phyloP scores from a whole-genome alignment of 768 basidiomycete species.

The Amanita rimosa region DNA sequence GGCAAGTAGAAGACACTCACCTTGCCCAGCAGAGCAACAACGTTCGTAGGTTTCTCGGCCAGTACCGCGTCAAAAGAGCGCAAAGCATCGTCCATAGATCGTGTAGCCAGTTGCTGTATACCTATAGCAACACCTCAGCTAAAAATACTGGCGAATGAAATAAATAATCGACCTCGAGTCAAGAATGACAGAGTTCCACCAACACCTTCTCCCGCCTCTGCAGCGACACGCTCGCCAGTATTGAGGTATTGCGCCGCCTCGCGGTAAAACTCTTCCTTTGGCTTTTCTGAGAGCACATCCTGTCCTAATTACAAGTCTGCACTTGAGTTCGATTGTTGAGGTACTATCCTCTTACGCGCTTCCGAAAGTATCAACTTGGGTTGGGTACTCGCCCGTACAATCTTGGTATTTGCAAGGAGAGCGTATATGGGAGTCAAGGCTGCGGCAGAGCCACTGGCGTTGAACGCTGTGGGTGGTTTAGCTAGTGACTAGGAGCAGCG shows the following conservation, averaged over 20 bases:
- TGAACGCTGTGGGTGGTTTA: constrained; percentile 31
- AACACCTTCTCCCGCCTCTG: constrained; percentile 49
- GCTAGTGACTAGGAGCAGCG: constrained; percentile 7
- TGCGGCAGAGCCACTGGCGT: constrained; percentile 32
- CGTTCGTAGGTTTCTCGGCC: constrained; percentile 67
- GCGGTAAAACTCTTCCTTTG: constrained; percentile 57
- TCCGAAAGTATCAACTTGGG: constrained; percentile 68
- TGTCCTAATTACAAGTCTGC: constrained; percentile 32
- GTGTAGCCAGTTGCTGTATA: constrained; percentile 70
- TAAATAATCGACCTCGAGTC: constrained; percentile 44
- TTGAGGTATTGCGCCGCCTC: constrained; percentile 67
- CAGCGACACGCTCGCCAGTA: constrained; percentile 37
- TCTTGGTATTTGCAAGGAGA: constrained; percentile 76
- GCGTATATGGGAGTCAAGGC: constrained; percentile 67
- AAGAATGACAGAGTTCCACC: constrained; percentile 48
- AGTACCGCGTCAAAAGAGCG: constrained; percentile 77
- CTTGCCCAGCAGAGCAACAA: constrained; percentile 83
- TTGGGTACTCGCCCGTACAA: constrained; percentile 70
- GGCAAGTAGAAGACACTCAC: constrained; percentile 23
- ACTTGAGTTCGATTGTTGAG: background rate
- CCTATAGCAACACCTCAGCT: constrained; percentile 29
- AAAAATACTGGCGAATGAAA: background rate
- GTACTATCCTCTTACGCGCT: constrained; percentile 46
- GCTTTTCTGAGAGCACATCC: constrained; percentile 49
- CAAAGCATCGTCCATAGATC: constrained; percentile 73